A percentile compares a stretch with the other conserved stretches of the same genome.
Evolutionary conservation across 768 basidiomycete genomes (phyloP).

Genomic region (Boletus rex-veris): DNA sequence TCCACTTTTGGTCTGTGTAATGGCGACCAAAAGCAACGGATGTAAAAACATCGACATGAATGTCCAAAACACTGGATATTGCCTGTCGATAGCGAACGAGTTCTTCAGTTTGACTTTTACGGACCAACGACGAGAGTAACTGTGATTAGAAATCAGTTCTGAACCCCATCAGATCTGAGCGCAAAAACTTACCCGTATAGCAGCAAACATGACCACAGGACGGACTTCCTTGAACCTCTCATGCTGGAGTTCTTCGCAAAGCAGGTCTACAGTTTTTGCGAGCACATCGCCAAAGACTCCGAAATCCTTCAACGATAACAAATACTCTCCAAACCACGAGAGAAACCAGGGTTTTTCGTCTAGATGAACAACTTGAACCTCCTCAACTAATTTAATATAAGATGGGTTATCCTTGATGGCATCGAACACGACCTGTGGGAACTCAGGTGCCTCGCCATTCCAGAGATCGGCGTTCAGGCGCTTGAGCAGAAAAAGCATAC

Average conservation of each 20-base stretch:
- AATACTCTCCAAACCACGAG: conserved; percentile 62
- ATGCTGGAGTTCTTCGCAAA: conserved; percentile 82
- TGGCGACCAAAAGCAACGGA: conserved; percentile 43
- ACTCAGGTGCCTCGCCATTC: conserved; percentile 66
- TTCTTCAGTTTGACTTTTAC: conserved; percentile 31
- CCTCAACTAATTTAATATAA: conserved; percentile 46
- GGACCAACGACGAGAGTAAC: conserved; percentile 34
- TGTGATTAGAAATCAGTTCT: conserved; percentile 16
- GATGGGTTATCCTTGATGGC: conserved; percentile 75
- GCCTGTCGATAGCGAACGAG: conserved; percentile 25
- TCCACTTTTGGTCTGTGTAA: conserved; percentile 42
- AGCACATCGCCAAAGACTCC: conserved; percentile 61
- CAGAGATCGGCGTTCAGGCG: conserved; percentile 59
- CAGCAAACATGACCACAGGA: conserved; percentile 56
- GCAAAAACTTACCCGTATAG: conserved; percentile 54
- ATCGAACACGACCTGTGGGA: conserved; percentile 76
- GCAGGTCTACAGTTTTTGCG: conserved; percentile 65
- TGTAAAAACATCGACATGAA: conserved; percentile 48
- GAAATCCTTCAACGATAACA: conserved; percentile 52
- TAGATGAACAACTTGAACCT: conserved; percentile 18
- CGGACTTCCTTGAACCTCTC: conserved; percentile 60
- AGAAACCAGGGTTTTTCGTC: conserved; percentile 47
- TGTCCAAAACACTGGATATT: conserved; percentile 42
- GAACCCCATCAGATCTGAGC: conserved; percentile 1
- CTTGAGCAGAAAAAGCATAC: conserved; percentile 57